Percentiles rank a stretch among this genome's conserved stretches.
phyloP scores from a whole-genome alignment of 305 asterid species.

The Fraxinus sp. region DNA sequence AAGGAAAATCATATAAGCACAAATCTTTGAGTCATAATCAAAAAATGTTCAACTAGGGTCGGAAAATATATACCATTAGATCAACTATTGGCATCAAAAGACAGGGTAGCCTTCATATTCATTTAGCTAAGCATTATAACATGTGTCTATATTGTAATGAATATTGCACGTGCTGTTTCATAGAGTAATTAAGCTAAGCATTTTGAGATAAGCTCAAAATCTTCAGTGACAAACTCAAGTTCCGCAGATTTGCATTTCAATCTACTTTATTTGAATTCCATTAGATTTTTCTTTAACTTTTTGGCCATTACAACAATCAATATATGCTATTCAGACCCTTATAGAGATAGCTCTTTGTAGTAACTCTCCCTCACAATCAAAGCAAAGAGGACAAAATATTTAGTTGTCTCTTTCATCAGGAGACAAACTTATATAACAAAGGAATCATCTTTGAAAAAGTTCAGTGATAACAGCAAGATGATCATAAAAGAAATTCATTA shows the following conservation, averaged over 20 bases:
- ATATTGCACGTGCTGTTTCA: neutral
- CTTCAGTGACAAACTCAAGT: neutral
- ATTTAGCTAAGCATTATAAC: neutral
- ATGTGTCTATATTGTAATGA: neutral
- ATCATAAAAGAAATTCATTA: constrained; percentile 23
- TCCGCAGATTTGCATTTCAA: constrained; percentile 3
- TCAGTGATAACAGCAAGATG: constrained; percentile 13
- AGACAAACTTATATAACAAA: constrained; percentile 14
- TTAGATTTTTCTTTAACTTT: neutral
- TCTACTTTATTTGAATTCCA: constrained; percentile 1
- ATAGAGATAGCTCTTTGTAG: neutral
- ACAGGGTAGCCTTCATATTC: neutral
- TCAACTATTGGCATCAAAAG: neutral
- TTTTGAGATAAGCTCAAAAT: neutral
- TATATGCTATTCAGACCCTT: constrained; percentile 1
- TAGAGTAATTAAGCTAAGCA: neutral
- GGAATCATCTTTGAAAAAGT: constrained; percentile 9
- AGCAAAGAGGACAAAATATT: constrained; percentile 4
- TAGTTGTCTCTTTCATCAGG: neutral
- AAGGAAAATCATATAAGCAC: neutral
- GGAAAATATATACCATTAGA: neutral
- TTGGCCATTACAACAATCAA: neutral
- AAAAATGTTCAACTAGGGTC: neutral
- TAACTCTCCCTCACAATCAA: constrained; percentile 2
- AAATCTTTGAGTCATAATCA: neutral